These are phyloP conservation scores for Calamus simplicifolius DNA, from an alignment of 176 grass and related monocot genomes.

Conservation along the genomic window DNA sequence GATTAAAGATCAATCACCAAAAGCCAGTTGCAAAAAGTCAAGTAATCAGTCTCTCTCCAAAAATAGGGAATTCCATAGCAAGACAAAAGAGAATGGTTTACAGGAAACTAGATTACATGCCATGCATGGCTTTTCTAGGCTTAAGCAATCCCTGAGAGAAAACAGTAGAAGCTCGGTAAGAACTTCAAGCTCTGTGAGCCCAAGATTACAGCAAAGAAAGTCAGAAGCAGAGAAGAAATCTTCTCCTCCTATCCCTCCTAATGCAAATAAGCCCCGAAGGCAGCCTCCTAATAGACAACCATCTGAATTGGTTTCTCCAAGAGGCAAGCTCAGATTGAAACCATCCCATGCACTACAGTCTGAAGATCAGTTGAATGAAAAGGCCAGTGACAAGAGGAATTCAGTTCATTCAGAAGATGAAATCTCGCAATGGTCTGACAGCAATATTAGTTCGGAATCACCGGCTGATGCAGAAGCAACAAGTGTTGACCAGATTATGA, in stretches of 20 bases:
- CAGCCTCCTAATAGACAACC: slow-evolving; percentile 31
- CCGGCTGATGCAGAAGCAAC: slow-evolving; percentile 28
- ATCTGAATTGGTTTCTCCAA: slow-evolving; percentile 53
- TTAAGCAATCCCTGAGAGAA: slow-evolving; percentile 1
- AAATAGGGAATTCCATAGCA: slow-evolving; percentile 4
- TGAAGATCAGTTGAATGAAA: not conserved
- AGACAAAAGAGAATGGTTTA: not conserved
- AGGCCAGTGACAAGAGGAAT: not conserved
- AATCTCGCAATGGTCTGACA: slow-evolving; percentile 25
- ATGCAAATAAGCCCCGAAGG: slow-evolving; percentile 1
- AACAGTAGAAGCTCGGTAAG: slow-evolving; percentile 36
- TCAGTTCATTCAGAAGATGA: slow-evolving; percentile 18
- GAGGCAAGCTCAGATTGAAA: slow-evolving; percentile 48
- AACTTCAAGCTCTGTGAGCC: slow-evolving; percentile 46
- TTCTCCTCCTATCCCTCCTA: slow-evolving; percentile 46
- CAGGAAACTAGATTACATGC: not conserved
- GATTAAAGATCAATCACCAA: slow-evolving; percentile 14
- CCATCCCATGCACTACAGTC: slow-evolving; percentile 31
- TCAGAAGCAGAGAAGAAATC: slow-evolving; percentile 46
- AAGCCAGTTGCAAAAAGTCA: not conserved
- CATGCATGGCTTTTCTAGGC: not conserved
- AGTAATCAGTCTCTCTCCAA: slow-evolving; percentile 1
- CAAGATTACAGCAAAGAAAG: slow-evolving; percentile 46
- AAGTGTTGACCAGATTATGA: slow-evolving; percentile 17
- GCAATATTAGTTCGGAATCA: slow-evolving; percentile 25